phyloP scores from a whole-genome alignment of 169 alveolate species.

The Plasmodium ovale region DNA sequence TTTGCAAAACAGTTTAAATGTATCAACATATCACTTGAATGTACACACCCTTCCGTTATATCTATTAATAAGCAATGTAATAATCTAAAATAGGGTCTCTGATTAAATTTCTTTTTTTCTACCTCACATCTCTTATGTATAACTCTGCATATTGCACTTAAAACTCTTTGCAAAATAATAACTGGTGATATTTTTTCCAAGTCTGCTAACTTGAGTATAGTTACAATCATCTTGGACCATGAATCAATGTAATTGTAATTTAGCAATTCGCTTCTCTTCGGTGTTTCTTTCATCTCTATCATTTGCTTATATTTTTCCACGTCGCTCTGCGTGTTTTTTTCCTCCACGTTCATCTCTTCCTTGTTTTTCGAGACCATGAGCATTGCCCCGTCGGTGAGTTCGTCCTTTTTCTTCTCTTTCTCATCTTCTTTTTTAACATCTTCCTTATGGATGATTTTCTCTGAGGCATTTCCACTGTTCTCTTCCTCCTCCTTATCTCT shows the following conservation, averaged over 20 bases:
- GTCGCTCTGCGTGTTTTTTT: neutral
- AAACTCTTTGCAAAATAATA: slow-evolving; percentile 52
- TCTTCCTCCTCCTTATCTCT: too few relatives aligned
- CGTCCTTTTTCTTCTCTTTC: neutral
- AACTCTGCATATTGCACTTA: slow-evolving; percentile 63
- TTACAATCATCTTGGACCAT: slow-evolving; percentile 66
- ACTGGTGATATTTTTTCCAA: slow-evolving; percentile 65
- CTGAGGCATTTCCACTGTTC: too few relatives aligned
- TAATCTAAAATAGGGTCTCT: slow-evolving; percentile 76
- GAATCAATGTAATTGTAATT: slow-evolving; percentile 69
- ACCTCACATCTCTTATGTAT: slow-evolving; percentile 55
- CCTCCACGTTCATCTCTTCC: neutral
- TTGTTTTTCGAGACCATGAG: neutral
- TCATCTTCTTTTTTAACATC: slow-evolving; percentile 4
- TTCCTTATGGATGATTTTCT: too few relatives aligned
- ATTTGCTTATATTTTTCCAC: neutral
- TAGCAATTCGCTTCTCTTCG: slow-evolving; percentile 36
- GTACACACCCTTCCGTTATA: slow-evolving; percentile 27
- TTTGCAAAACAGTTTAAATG: slow-evolving; percentile 64
- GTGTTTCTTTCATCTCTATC: slow-evolving; percentile 27
- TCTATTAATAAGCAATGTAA: slow-evolving; percentile 63
- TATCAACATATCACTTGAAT: slow-evolving; percentile 37
- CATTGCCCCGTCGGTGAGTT: neutral
- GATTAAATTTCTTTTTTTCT: slow-evolving; percentile 44
- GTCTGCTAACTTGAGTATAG: slow-evolving; percentile 58